Evolutionary conservation across 345 rosid genomes (phyloP), one percentile per base, ranked within the genome.

Genomic region (Punica granatum): DNA sequence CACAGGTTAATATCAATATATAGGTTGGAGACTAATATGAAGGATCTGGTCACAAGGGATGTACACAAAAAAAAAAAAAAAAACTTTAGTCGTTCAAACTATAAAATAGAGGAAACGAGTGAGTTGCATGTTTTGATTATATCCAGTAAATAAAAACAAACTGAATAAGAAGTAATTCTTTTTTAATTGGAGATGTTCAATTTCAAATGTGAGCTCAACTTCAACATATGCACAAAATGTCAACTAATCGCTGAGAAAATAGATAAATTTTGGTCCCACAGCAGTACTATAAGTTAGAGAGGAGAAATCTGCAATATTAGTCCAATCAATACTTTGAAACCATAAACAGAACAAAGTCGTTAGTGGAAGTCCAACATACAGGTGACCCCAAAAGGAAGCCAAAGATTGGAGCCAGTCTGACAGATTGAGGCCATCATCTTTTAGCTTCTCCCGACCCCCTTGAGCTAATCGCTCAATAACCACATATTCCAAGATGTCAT

Each of bases 381-480:
- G 85, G 85, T 92, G 99, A 79, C 99, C 99, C 99, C 98, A 95
- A 79, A 95, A 95, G 41, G 99, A 95, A 65, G 99, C 99, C 90
- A 95, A 65, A 1, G 98, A 92, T 69, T 92, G 99, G 72, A 95
- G 97, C 99, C 99, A 95, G 72, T 95, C 99, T 26, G 99, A 95
- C 77, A 95, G 76, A 81, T 95, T 91, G 77, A 95, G 87, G 71
- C 99, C 99, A 68, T 95, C 99, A 69, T 95, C 99, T 80, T 92
- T 95, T 42, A 95, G 85, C 82, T 94, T 94, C 77, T 87, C 97
- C 44, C 98, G 98, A 65, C 99, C 99, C 30, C 88, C 84, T 90
- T 82, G 98, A 35, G 83, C 97, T 77, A 95, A 74, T 25, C 98
- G 90, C 81, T 95, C 99, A 77, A 95, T 92, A 66, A 95, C 99